Evolutionary conservation across 176 grass and related monocot species (phyloP).

Genomic region (Themeda triandra): DNA sequence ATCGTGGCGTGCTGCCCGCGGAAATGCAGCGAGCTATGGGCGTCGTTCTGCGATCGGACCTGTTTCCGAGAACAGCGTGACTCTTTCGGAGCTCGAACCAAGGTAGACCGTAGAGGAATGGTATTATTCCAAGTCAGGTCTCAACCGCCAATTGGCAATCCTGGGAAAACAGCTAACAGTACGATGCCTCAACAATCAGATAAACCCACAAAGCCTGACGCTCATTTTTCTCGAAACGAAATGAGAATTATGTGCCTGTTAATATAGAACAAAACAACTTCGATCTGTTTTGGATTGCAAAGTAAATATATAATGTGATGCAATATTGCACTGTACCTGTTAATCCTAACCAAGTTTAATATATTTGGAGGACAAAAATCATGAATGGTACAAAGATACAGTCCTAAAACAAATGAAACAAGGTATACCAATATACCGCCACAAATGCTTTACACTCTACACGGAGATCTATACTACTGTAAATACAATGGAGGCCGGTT

Average conservation of each 20-base stretch:
- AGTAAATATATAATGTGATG: not conserved
- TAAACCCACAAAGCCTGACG: no score
- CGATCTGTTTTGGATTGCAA: not conserved
- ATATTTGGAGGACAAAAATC: not conserved
- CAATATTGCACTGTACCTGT: not conserved
- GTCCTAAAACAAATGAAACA: not conserved
- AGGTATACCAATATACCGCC: not conserved
- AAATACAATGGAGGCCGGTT: constrained; percentile 15
- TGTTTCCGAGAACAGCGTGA: constrained; percentile 9
- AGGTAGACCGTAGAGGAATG: not conserved
- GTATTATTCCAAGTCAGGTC: no score
- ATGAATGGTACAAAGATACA: constrained; percentile 18
- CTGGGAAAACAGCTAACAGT: no score
- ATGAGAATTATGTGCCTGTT: not conserved
- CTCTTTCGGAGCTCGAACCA: not conserved
- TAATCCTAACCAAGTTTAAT: not conserved
- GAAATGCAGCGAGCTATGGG: not conserved
- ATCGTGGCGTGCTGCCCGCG: not conserved
- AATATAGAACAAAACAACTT: not conserved
- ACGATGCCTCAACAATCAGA: no score
- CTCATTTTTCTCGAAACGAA: not conserved
- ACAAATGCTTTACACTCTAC: constrained; percentile 30
- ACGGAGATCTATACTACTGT: constrained; percentile 15
- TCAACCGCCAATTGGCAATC: no score
- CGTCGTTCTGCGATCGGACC: no score